phyloP scores from a whole-genome alignment of 768 basidiomycete genomes.

The Serendipita sp. region DNA sequence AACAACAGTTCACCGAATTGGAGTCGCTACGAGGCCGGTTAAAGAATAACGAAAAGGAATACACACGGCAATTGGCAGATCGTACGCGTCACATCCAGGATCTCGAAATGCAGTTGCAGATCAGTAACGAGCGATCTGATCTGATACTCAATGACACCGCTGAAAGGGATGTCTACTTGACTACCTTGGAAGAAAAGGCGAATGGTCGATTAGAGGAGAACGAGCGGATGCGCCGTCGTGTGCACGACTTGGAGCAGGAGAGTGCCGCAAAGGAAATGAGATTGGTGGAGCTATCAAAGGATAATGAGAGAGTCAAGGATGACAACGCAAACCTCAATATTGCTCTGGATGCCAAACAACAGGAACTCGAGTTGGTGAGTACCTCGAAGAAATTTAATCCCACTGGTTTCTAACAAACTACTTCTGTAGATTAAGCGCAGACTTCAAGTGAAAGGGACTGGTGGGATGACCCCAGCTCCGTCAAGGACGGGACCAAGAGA shows the following conservation, averaged over 20 bases:
- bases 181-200: constrained; percentile 33
- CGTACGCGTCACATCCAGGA: constrained; percentile 30
- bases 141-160: constrained; percentile 31
- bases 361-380: constrained; percentile 76
- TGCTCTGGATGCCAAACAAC: constrained; percentile 84
- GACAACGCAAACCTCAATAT: constrained; percentile 77
- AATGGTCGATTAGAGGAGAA: constrained; percentile 37
- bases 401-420: constrained; percentile 6
- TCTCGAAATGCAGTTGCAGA: constrained; percentile 37
- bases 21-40: neutral
- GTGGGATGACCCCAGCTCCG: constrained; percentile 38
- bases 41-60: neutral
- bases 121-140: constrained; percentile 32
- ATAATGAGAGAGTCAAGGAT: constrained; percentile 49
- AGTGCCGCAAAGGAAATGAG: constrained; percentile 76
- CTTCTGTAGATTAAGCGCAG: constrained; percentile 45
- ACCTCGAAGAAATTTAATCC: neutral
- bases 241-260: constrained; percentile 59
- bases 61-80: constrained; percentile 20
- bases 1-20: neutral
- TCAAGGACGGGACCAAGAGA: constrained; percentile 9
- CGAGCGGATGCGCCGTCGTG: constrained; percentile 39
- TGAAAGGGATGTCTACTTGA: constrained; percentile 35
- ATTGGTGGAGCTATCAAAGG: constrained; percentile 53
- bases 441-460: constrained; percentile 37